phyloP scores from a whole-genome alignment of 169 alveolate genomes.

The Plasmodium malariae region DNA sequence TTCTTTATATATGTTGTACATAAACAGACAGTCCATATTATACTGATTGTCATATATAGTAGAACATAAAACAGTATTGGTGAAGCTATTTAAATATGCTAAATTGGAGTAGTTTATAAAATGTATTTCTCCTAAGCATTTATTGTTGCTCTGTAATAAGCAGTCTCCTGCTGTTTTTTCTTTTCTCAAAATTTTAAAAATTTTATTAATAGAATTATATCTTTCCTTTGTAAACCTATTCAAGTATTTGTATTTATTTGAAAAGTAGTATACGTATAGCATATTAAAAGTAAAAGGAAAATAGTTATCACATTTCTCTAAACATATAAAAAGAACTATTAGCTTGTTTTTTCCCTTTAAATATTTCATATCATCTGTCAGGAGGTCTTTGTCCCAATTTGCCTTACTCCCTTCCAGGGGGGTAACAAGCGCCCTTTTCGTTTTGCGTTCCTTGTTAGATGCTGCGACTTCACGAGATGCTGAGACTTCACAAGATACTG shows the following conservation, averaged over 20 bases:
- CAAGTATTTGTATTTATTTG: conserved; percentile 15
- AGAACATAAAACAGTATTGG: conserved; percentile 19
- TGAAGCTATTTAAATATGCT: conserved; percentile 9
- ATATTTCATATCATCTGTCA: not conserved
- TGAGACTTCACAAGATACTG: too few species aligned
- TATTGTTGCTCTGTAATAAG: not conserved
- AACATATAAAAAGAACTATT: conserved; percentile 47
- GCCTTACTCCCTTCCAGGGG: not conserved
- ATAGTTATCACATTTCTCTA: conserved; percentile 61
- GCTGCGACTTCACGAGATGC: too few species aligned
- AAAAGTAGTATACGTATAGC: conserved; percentile 17
- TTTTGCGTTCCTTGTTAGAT: too few species aligned
- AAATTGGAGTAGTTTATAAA: conserved; percentile 23
- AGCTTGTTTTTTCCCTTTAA: conserved; percentile 3
- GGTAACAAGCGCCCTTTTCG: not conserved
- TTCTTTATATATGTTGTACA: conserved; percentile 5
- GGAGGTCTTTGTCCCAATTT: not conserved
- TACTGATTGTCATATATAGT: conserved; percentile 47
- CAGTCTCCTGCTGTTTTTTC: not conserved
- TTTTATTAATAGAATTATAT: conserved; percentile 12
- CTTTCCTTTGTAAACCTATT: conserved; percentile 19
- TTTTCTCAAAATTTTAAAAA: not conserved
- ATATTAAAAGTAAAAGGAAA: conserved; percentile 56
- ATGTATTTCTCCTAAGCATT: not conserved
- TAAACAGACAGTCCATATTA: conserved; percentile 25